A percentile compares a stretch with the other conserved stretches of the same genome.
Conservation (phyloP, 768 basidiomycete genomes). For the Trametes gibbosa region DNA sequence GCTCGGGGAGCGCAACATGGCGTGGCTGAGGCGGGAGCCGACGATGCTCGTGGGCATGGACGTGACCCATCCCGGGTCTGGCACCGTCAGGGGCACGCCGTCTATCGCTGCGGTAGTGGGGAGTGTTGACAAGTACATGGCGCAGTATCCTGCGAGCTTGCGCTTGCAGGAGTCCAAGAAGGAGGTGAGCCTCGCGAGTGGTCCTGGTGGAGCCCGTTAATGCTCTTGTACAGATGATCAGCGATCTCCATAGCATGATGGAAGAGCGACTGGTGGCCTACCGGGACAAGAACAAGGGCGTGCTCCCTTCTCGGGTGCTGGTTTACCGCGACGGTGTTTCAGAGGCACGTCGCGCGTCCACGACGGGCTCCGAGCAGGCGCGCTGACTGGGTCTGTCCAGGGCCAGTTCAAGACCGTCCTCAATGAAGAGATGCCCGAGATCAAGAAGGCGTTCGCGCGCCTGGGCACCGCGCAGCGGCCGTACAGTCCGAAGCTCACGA, state of each 20-base stretch:
- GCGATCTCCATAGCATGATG: slow-evolving; percentile 49
- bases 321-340: slow-evolving; percentile 78
- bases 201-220: background rate
- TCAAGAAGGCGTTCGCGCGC: slow-evolving; percentile 40
- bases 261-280: slow-evolving; percentile 43
- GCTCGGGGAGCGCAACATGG: slow-evolving; percentile 37
- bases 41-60: slow-evolving; percentile 60
- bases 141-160: slow-evolving; percentile 50
- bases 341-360: slow-evolving; percentile 43
- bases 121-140: slow-evolving; percentile 42
- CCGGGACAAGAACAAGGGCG: slow-evolving; percentile 32
- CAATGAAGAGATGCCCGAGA: slow-evolving; percentile 42
- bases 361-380: background rate
- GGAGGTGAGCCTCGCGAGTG: slow-evolving; percentile 49
- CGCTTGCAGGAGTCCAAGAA: slow-evolving; percentile 58
- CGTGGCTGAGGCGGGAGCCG: slow-evolving; percentile 37
- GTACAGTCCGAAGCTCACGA: slow-evolving; percentile 48
- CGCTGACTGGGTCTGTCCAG: slow-evolving; percentile 19
- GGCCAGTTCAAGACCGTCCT: slow-evolving; percentile 50
- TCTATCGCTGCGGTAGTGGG: slow-evolving; percentile 56
- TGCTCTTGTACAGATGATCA: slow-evolving; percentile 40
- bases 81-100: slow-evolving; percentile 55
- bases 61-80: slow-evolving; percentile 79
- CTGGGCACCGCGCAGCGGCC: slow-evolving; percentile 34
- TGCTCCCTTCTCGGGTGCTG: slow-evolving; percentile 45